Conservation (phyloP, 768 basidiomycete genomes). For the Psilocybe sp. region DNA sequence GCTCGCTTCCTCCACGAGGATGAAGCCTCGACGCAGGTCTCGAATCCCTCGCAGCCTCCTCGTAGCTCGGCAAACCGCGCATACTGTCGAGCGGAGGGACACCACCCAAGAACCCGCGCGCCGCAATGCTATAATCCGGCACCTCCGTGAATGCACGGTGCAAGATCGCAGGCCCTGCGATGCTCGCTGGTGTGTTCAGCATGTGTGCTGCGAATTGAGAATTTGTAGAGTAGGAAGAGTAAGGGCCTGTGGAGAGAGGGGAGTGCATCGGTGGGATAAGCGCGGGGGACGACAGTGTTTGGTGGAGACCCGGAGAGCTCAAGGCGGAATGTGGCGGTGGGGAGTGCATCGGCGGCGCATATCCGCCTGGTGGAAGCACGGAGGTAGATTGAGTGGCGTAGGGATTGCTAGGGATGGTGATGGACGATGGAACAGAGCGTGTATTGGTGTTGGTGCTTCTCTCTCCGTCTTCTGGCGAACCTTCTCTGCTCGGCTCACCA, state of each 20-base stretch:
- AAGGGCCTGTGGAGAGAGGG: neutral
- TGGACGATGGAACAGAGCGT: no score
- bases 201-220: neutral
- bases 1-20: no score
- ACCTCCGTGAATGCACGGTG: conserved; percentile 72
- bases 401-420: no score
- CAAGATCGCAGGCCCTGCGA: conserved; percentile 33
- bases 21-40: no score
- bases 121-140: conserved; percentile 83
- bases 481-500: no score
- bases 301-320: neutral
- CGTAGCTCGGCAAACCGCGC: conserved; percentile 83
- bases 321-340: conserved; percentile 4
- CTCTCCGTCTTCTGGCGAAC: no score
- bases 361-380: no score
- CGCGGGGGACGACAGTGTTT: no score
- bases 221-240: neutral
- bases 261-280: no score
- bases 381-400: no score
- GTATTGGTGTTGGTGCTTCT: no score
- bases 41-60: conserved; percentile 57
- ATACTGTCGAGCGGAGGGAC: conserved; percentile 80
- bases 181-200: neutral
- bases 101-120: conserved; percentile 86
- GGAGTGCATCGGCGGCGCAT: neutral